A percentile compares a stretch with the other conserved stretches of the same genome.
phyloP scores from a whole-genome alignment of 2,329 filamentous ascomycete genomes.

The Aspergillus luchuensis region DNA sequence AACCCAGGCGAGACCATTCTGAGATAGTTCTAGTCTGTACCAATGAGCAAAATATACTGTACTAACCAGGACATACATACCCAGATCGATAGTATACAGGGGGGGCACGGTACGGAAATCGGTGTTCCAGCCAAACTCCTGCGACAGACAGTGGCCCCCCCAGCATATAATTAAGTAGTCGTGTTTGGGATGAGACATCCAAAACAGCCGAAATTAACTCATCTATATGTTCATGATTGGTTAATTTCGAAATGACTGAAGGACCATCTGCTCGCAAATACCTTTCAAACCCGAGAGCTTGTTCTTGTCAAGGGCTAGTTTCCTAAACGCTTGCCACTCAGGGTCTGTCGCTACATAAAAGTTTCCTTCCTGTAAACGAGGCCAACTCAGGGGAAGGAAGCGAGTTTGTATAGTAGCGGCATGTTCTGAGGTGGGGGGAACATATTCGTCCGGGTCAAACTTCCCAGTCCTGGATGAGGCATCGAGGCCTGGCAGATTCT shows the following conservation, averaged over 20 bases:
- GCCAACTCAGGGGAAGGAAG: conserved; percentile 65
- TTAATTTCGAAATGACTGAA: background rate
- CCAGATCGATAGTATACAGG: conserved; percentile 62
- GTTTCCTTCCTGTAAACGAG: conserved; percentile 34
- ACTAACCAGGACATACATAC: conserved; percentile 45
- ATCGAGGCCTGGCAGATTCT: conserved; percentile 1
- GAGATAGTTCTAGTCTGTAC: conserved; percentile 32
- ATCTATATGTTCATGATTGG: conserved; percentile 36
- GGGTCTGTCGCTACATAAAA: conserved; percentile 51
- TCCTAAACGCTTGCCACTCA: conserved; percentile 64
- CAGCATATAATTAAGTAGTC: conserved; percentile 47
- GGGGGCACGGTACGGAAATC: conserved; percentile 62
- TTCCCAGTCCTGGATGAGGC: background rate
- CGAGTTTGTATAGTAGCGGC: conserved; percentile 49
- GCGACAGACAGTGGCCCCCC: conserved; percentile 54
- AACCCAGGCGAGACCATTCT: conserved; percentile 30
- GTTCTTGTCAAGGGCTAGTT: conserved; percentile 57
- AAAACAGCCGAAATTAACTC: conserved; percentile 51
- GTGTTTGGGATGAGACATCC: conserved; percentile 47
- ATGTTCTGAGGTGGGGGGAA: conserved; percentile 9
- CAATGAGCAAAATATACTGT: conserved; percentile 13
- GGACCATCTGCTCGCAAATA: conserved; percentile 22
- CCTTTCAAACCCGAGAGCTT: conserved; percentile 53
- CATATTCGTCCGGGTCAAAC: background rate
- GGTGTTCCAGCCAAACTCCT: conserved; percentile 62